A percentile compares a stretch with the other conserved stretches of the same genome.
Conservation (phyloP, 73 alveolate genomes). For the Uronychia binucleata region DNA sequence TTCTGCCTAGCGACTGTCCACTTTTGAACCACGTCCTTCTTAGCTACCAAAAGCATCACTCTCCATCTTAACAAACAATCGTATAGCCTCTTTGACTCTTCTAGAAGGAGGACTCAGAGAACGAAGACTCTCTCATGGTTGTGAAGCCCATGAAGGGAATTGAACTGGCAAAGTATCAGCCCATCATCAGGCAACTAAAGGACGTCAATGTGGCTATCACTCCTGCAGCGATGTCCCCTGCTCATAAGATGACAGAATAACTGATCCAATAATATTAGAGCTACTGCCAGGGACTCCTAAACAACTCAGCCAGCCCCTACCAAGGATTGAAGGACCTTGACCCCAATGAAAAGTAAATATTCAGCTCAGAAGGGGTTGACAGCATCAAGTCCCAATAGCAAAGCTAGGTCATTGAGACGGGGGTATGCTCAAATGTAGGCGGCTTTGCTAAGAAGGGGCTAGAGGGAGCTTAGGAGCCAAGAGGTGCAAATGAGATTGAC, state of each 20-base stretch:
- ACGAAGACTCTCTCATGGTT: not conserved
- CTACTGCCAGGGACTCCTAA: too few relatives aligned
- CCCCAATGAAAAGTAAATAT: too few relatives aligned
- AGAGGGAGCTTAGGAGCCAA: too few relatives aligned
- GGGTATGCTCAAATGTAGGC: too few relatives aligned
- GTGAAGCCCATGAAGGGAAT: slow-evolving; percentile 8
- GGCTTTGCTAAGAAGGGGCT: too few relatives aligned
- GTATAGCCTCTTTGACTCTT: too few relatives aligned
- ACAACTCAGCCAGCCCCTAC: too few relatives aligned
- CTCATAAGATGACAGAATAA: slow-evolving; percentile 7
- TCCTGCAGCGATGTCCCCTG: slow-evolving; percentile 33
- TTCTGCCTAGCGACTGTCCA: slow-evolving; percentile 86
- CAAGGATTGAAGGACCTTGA: too few relatives aligned
- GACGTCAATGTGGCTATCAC: slow-evolving; percentile 42
- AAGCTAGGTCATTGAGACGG: too few relatives aligned
- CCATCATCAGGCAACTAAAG: slow-evolving; percentile 26
- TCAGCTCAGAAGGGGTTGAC: too few relatives aligned
- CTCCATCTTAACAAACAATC: slow-evolving; percentile 54
- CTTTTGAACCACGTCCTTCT: slow-evolving; percentile 77
- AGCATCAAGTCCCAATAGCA: too few relatives aligned
- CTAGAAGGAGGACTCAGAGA: slow-evolving; percentile 13
- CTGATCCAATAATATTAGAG: slow-evolving; percentile 11
- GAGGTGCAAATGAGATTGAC: too few relatives aligned
- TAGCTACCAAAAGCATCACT: slow-evolving; percentile 81
- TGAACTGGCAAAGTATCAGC: not conserved